Evolutionary conservation across 2,329 filamentous ascomycete species (phyloP), one percentile per base, ranked within the genome.

Genomic region (Knufia petricola): DNA sequence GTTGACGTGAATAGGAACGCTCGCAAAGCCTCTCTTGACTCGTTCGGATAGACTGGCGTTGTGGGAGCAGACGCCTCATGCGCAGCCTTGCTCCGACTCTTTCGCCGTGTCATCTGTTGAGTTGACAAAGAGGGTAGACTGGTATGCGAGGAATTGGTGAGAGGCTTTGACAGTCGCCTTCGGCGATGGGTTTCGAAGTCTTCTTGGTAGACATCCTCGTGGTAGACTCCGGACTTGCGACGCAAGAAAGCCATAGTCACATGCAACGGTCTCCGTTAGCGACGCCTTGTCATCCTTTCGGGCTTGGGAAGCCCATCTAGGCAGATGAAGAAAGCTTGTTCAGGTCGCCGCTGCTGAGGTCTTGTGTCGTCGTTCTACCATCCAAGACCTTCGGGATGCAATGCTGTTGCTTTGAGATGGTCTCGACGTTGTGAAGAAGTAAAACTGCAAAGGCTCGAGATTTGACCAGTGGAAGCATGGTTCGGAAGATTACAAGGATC

Each of bases 131-230:
- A 32, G 6, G 21, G 31, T 3, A 55, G 43, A 51, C 37, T 52
- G 23, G 46, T 48, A 19, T 48, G 41, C 12, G 53, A 52, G 26
- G 51, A 57, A 44, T 52, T 55, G 20, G 56, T 59, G 3, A 48
- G 47, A 24, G 56, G 56, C 43, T 59, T 59, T 3, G 56, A 59
- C 26, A 59, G 31, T n/a, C 55, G 55, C 21, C 57, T 54, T 39
- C 55, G 48, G n/a, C 53, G 50, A 36, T 51, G 53, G 38, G 50
- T 20, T 28, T 56, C 55, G n/a, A 47, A 34, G 38, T 52, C 50
- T 19, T 40, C 40, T 21, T 51, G 32, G 24, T 47, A 47, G 20
- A 47, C 23, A 39, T 47, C 44, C 7, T 47, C 44, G 20, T 47
- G 44, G 15, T 47, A 47, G 21, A 47, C 34, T 19, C 20, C 44